Evolutionary conservation across 805 yeast species (phyloP), one percentile per base, ranked within the genome.

Genomic region (Starmerella gropengiesseri): DNA sequence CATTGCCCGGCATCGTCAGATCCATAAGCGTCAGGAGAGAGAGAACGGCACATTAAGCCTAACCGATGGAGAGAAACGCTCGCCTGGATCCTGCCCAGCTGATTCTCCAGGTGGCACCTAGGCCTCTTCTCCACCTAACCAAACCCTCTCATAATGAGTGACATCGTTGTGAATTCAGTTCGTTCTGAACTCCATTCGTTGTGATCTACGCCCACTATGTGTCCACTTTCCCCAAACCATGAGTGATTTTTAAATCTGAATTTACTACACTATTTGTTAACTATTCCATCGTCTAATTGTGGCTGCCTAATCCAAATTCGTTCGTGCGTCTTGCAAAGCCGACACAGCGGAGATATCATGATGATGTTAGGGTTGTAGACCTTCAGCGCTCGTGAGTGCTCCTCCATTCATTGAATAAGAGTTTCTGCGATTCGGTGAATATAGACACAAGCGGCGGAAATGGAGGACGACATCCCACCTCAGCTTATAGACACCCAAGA

Each of bases 1-100:
- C 5, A 66, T 86, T 45, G 93, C 95, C 5, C 71, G 95, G 46
- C 93, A 84, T 60, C 71, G 80, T 32, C 65, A 94, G 35, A 81
- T 83, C 17, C 95, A 85, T 56, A 78, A 87, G 1, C 94, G 94
- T 13, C 87, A 83, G 51, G 43, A 36, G 17, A 30, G 28, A 17
- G 39, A 33, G 5, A 30, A 8, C 7, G 25, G 35, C 8, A 29
- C 18, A 29, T 14, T 19, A 13, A 11, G 12, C 9, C 20, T 11
- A 16, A 14, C n/a, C n/a, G n/a, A n/a, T n/a, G n/a, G n/a, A n/a
- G n/a, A n/a, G n/a, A n/a, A n/a, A n/a, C n/a, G n/a, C n/a, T n/a
- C n/a, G n/a, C n/a, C n/a, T n/a, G n/a, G n/a, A n/a, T n/a, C n/a
- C n/a, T n/a, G n/a, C n/a, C n/a, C n/a, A n/a, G n/a, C n/a, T n/a